These are phyloP conservation scores for Suillus decipiens DNA, from an alignment of 768 basidiomycete genomes.

Conservation along the genomic window DNA sequence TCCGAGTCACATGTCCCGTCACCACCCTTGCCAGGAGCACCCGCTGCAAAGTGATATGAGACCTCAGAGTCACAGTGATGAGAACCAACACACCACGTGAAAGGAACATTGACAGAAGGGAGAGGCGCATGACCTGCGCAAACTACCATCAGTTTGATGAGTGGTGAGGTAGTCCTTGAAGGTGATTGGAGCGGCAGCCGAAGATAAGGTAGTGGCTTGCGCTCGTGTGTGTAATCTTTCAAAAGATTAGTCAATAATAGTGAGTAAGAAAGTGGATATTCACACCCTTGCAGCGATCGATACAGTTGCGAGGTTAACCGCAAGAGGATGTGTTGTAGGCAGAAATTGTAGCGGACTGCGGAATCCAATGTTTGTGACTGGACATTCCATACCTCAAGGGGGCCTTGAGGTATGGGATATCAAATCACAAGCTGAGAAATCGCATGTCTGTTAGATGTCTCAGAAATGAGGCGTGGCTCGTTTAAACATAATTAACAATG, in stretches of 20 bases:
- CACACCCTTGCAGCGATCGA: too few relatives aligned
- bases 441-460: too few relatives aligned
- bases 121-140: neutral
- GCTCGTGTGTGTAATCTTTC: neutral
- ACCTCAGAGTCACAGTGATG: neutral
- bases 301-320: too few relatives aligned
- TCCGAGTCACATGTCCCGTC: too few relatives aligned
- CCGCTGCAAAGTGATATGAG: neutral
- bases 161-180: neutral
- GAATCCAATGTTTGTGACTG: neutral
- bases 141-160: too few relatives aligned
- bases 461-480: too few relatives aligned
- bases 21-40: neutral
- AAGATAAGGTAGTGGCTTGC: neutral
- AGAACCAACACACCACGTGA: neutral
- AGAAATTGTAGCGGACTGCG: too few relatives aligned
- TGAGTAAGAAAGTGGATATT: too few relatives aligned
- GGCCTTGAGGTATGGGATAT: slow-evolving; percentile 1
- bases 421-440: neutral
- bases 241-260: too few relatives aligned
- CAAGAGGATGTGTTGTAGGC: too few relatives aligned
- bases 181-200: too few relatives aligned
- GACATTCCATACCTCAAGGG: neutral
- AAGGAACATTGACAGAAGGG: neutral
- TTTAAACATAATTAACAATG: too few relatives aligned